Evolutionary conservation across 352 stramenopile species (phyloP), one percentile per base, ranked within the genome.

Genomic region (Phytopythium vexans): DNA sequence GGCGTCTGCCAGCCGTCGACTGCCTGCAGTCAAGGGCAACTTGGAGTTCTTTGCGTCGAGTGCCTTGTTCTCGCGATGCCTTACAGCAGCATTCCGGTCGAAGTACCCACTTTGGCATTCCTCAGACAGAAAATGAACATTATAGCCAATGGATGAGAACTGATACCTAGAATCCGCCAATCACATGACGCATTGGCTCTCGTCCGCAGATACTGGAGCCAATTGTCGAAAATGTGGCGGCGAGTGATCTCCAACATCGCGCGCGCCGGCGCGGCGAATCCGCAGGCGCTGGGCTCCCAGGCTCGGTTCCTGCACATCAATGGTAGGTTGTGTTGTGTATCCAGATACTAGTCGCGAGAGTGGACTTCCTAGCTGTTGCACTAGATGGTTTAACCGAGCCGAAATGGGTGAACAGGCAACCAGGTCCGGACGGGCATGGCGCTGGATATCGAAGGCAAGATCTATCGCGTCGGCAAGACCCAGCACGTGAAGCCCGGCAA

Each of bases 401-500:
- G 21, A 41, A 31, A 21, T 32, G 9, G 47, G 47, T 52, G 15
- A 51, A 41, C 42, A 92, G 85, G 82, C 50, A 94, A 94, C 54
- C 85, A 94, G 52, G 68, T 94, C 34, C 82, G 85, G 10, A 66
- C 78, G 4, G 85, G 85, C 32, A 92, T 94, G 77, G 82, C 85
- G 15, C 71, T 94, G 14, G 85, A 94, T 36, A 71, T 94, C 33
- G 82, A 93, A 16, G 82, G 79, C 38, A 84, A 82, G 48, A 90
- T 92, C 65, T 94, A 91, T 60, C 82, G 82, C 51, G 82, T 92
- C 41, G 77, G 70, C 53, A 94, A 94, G 68, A 88, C 66, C 55
- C 82, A 94, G 64, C 76, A 89, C 51, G 82, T 93, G 27, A 94
- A 94, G 58, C 85, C 85, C 4, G 85, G 85, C 37, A 94, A 94